These are phyloP conservation scores for Pseudopyricularia cyperi DNA, from an alignment of 2,329 filamentous ascomycete species.

Conservation along the genomic window DNA sequence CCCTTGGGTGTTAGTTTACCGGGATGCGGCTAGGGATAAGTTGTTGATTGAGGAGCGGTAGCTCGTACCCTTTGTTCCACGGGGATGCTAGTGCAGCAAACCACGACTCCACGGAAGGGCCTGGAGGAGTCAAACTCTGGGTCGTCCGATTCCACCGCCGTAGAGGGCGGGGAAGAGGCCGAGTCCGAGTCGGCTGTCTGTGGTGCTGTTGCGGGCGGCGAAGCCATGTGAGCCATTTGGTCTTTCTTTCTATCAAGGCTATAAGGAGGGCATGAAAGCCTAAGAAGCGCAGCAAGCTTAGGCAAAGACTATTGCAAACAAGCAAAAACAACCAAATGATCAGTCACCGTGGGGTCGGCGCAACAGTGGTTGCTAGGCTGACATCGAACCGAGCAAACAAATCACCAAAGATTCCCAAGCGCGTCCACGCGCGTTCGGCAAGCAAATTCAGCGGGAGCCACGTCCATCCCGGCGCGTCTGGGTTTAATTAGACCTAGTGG, in stretches of 20 bases:
- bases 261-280: not conserved
- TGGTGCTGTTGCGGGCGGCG: no score
- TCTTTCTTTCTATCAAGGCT: not conserved
- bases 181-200: no score
- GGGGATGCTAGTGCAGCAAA: slow-evolving; percentile 80
- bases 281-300: not conserved
- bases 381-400: not conserved
- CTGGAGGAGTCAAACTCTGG: slow-evolving; percentile 39
- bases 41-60: slow-evolving; percentile 3
- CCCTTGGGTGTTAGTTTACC: slow-evolving; percentile 1
- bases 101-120: slow-evolving; percentile 57
- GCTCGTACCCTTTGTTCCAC: slow-evolving; percentile 60
- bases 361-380: no score
- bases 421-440: not conserved
- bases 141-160: slow-evolving; percentile 8
- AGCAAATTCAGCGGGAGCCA: not conserved
- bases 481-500: not conserved
- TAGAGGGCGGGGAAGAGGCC: slow-evolving; percentile 3
- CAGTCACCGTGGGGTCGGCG: no score
- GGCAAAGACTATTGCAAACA: not conserved
- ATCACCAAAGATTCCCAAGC: not conserved
- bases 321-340: no score
- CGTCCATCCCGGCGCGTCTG: not conserved
- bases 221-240: no score
- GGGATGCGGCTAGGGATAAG: slow-evolving; percentile 5